Percentiles rank a stretch among this genome's conserved stretches.
phyloP scores from a whole-genome alignment of 2,329 filamentous ascomycete genomes.

The Aspergillus udagawae region DNA sequence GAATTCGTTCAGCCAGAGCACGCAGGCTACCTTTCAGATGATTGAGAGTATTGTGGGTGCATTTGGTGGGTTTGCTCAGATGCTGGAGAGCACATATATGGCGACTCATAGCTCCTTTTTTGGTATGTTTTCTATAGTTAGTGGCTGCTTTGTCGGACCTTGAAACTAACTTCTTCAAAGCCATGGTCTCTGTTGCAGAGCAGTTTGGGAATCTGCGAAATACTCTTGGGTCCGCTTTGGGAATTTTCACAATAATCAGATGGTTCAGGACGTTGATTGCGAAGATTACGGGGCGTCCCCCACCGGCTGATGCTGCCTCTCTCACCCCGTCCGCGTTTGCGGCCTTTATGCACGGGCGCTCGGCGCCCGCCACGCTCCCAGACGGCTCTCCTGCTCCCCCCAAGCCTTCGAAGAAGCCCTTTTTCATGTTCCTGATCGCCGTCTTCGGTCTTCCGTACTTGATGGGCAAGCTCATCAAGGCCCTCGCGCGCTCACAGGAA shows the following conservation, averaged over 20 bases:
- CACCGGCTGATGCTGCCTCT: slow-evolving; percentile 78
- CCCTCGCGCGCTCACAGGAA: slow-evolving; percentile 78
- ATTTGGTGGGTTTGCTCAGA: slow-evolving; percentile 96
- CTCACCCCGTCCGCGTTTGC: slow-evolving; percentile 91
- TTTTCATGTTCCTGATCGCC: slow-evolving; percentile 90
- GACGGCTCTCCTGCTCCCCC: slow-evolving; percentile 64
- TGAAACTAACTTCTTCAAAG: slow-evolving; percentile 43
- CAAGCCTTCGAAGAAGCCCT: slow-evolving; percentile 86
- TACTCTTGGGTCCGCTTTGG: slow-evolving; percentile 86
- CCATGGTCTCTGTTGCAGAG: slow-evolving; percentile 97
- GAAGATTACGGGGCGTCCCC: slow-evolving; percentile 86
- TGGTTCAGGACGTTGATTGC: slow-evolving; percentile 91
- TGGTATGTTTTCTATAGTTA: slow-evolving; percentile 54
- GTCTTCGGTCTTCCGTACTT: slow-evolving; percentile 94
- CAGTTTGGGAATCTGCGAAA: slow-evolving; percentile 92
- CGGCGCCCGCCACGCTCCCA: slow-evolving; percentile 47
- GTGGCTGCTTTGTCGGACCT: not conserved
- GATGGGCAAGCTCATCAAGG: slow-evolving; percentile 91
- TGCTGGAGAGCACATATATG: slow-evolving; percentile 99
- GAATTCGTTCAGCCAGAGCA: slow-evolving; percentile 92
- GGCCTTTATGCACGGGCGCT: slow-evolving; percentile 70
- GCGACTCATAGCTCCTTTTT: slow-evolving; percentile 98
- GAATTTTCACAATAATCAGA: slow-evolving; percentile 92
- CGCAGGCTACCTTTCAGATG: slow-evolving; percentile 95
- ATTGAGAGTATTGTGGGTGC: slow-evolving; percentile 95